Percentiles rank a stretch among this genome's conserved stretches.
phyloP scores from a whole-genome alignment of 2,329 filamentous ascomycete genomes.

The Knufia petricola region DNA sequence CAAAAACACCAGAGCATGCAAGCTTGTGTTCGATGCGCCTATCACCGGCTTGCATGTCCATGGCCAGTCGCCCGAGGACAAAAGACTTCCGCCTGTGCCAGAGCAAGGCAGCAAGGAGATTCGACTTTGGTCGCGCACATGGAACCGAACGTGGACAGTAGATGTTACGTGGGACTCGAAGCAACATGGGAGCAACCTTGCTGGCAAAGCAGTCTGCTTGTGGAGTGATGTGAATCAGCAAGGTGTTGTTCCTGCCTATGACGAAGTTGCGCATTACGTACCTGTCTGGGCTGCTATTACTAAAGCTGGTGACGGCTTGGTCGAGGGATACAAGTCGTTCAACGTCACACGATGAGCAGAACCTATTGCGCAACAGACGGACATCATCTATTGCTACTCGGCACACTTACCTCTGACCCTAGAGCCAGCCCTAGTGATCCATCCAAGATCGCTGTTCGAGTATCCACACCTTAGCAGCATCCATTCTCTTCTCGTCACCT shows the following conservation, averaged over 20 bases:
- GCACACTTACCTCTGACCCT: no score
- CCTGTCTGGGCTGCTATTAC: slow-evolving; percentile 71
- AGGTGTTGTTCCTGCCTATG: slow-evolving; percentile 68
- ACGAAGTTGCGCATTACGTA: slow-evolving; percentile 66
- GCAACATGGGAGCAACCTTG: slow-evolving; percentile 36
- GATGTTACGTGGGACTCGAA: slow-evolving; percentile 54
- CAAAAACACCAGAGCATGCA: slow-evolving; percentile 68
- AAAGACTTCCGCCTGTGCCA: slow-evolving; percentile 55
- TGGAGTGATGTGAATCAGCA: slow-evolving; percentile 77
- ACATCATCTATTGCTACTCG: no score
- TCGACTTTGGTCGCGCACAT: slow-evolving; percentile 72
- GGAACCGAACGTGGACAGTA: slow-evolving; percentile 66
- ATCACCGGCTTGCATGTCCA: slow-evolving; percentile 56
- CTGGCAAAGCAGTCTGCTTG: slow-evolving; percentile 62
- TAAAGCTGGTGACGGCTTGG: slow-evolving; percentile 67
- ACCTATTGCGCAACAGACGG: no score
- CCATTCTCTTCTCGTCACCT: no score
- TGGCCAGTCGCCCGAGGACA: slow-evolving; percentile 50
- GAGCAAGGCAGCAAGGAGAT: slow-evolving; percentile 57
- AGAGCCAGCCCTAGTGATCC: no score
- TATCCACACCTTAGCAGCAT: no score
- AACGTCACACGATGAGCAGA: slow-evolving; percentile 28
- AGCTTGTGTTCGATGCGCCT: slow-evolving; percentile 59
- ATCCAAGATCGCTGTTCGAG: no score
- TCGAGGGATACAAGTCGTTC: slow-evolving; percentile 68